A percentile compares a stretch with the other conserved stretches of the same genome.
Conservation (phyloP, 352 stramenopile species). For the Globisporangium rhizosaccharum region DNA sequence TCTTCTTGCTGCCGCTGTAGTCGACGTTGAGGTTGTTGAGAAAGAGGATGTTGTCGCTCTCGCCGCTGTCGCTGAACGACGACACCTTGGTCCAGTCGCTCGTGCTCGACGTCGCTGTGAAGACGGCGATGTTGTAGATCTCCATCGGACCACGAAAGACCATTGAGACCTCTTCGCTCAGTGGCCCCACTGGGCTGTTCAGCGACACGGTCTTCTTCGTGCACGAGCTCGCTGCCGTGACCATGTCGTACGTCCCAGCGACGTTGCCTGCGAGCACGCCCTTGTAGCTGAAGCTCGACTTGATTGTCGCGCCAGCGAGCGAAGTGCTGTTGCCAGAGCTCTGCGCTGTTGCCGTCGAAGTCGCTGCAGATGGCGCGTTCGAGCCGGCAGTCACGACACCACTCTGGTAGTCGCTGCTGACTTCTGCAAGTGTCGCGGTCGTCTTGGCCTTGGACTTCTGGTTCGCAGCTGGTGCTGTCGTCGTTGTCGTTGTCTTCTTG, state of each 20-base stretch:
- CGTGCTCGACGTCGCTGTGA: slow-evolving; percentile 15
- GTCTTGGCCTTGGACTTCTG: background rate
- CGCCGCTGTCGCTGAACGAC: slow-evolving; percentile 28
- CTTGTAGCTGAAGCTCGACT: slow-evolving; percentile 42
- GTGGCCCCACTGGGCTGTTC: slow-evolving; percentile 31
- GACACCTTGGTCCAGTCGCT: slow-evolving; percentile 41
- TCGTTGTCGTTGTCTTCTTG: background rate
- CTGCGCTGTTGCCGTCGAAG: background rate
- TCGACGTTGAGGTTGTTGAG: slow-evolving; percentile 64
- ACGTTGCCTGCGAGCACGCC: slow-evolving; percentile 31
- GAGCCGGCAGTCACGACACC: slow-evolving; percentile 8
- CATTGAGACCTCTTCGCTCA: slow-evolving; percentile 51
- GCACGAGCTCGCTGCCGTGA: slow-evolving; percentile 31
- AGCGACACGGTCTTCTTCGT: slow-evolving; percentile 27
- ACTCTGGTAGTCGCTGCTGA: slow-evolving; percentile 14
- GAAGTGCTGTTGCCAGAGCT: slow-evolving; percentile 12
- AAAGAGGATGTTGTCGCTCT: slow-evolving; percentile 46
- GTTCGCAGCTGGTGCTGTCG: background rate
- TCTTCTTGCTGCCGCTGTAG: slow-evolving; percentile 35
- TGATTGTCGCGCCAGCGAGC: slow-evolving; percentile 38
- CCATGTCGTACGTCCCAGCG: slow-evolving; percentile 36
- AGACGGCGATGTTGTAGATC: slow-evolving; percentile 59
- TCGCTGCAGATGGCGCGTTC: background rate
- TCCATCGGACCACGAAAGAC: slow-evolving; percentile 57
- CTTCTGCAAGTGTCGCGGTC: slow-evolving; percentile 11